A percentile compares a stretch with the other conserved stretches of the same genome.
Conservation (phyloP, 257 asterid genomes). For the Ehretia macrophylla region DNA sequence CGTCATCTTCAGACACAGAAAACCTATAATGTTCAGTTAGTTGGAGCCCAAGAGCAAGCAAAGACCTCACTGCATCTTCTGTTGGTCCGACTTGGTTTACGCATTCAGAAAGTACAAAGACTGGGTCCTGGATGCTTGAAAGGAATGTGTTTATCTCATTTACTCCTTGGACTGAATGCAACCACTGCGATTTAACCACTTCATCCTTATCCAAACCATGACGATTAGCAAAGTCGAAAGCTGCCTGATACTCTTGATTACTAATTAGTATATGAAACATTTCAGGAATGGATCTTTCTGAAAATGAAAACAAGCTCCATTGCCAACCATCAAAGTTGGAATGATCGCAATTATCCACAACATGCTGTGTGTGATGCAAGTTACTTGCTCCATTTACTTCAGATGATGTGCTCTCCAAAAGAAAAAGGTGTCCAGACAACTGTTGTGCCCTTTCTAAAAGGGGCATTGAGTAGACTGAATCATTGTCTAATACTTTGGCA, state of each 20-base stretch:
- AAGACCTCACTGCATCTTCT: conserved; percentile 69
- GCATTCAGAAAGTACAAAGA: conserved; percentile 70
- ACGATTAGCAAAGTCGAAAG: conserved; percentile 71
- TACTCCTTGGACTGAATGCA: conserved; percentile 73
- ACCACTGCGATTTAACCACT: conserved; percentile 84
- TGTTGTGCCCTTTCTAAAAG: conserved; percentile 66
- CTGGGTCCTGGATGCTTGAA: conserved; percentile 59
- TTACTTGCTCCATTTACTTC: conserved; percentile 28
- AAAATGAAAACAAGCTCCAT: conserved; percentile 72
- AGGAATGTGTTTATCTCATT: conserved; percentile 63
- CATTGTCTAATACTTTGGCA: conserved; percentile 39
- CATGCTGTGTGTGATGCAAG: conserved; percentile 32
- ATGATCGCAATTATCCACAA: conserved; percentile 27
- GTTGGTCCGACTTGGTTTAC: conserved; percentile 72
- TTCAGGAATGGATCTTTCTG: conserved; percentile 66
- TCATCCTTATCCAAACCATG: conserved; percentile 87
- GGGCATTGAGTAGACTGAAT: conserved; percentile 58
- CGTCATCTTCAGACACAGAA: conserved; percentile 50
- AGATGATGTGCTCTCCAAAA: conserved; percentile 55
- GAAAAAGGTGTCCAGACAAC: conserved; percentile 57
- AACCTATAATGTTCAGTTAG: conserved; percentile 61
- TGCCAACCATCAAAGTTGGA: conserved; percentile 43
- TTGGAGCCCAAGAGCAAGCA: conserved; percentile 70
- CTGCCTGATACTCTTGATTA: conserved; percentile 62
- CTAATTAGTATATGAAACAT: conserved; percentile 63